These are phyloP conservation scores for Puccinellia tenuiflora DNA, from an alignment of 176 grass and related monocot species.

Conservation along the genomic window DNA sequence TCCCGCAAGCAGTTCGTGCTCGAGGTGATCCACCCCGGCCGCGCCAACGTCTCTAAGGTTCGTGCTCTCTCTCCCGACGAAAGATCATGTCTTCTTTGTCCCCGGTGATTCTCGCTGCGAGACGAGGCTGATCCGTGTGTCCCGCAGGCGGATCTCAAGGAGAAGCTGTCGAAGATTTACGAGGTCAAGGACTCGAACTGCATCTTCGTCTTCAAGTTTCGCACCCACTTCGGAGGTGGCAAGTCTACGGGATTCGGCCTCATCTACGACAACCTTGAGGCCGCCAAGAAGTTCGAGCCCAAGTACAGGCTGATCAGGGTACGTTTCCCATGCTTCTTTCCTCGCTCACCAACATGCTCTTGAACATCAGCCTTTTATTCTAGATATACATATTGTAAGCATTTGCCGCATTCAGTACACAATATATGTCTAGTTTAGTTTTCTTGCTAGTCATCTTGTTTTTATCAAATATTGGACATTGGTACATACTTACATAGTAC, in stretches of 20 bases:
- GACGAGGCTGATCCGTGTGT: neutral
- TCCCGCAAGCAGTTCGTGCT: conserved; percentile 93
- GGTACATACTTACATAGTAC: too few relatives aligned
- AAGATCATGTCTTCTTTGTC: neutral
- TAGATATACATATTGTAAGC: neutral
- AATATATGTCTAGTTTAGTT: neutral
- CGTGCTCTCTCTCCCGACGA: neutral
- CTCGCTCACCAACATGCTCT: neutral
- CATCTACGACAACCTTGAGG: conserved; percentile 80
- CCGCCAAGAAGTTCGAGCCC: conserved; percentile 91
- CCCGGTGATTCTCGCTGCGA: neutral
- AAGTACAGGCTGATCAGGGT: conserved; percentile 99
- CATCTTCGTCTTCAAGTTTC: conserved; percentile 99
- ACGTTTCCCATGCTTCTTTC: neutral
- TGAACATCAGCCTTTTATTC: neutral
- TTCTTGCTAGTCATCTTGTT: neutral
- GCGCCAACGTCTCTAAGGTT: conserved; percentile 96
- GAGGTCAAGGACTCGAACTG: conserved; percentile 82
- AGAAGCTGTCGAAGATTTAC: conserved; percentile 51
- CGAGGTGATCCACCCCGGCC: conserved; percentile 91
- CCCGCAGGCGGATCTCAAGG: conserved; percentile 74
- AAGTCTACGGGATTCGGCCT: conserved; percentile 93
- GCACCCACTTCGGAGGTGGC: conserved; percentile 91
- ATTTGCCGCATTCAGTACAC: neutral
- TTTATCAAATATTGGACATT: neutral